Evolutionary conservation across 1,284 basidiomycete genomes (phyloP).

Genomic region (Ustilago bromivora): DNA sequence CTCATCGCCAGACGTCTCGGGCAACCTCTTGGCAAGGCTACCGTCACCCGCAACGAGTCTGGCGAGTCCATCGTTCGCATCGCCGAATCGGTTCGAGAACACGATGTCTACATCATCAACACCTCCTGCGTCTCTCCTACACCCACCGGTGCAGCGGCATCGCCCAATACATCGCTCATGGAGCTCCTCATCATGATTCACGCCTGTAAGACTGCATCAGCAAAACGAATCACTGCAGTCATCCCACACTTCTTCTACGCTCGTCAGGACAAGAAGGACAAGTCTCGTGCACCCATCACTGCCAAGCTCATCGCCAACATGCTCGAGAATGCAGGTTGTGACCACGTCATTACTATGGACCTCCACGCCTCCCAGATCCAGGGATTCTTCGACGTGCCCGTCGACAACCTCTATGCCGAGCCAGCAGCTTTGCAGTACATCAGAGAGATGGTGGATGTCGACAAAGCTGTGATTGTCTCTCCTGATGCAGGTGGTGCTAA

Average conservation of each 20-base stretch:
- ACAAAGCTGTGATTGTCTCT: slow-evolving; percentile 94
- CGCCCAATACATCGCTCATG: slow-evolving; percentile 80
- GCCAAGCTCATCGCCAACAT: slow-evolving; percentile 99
- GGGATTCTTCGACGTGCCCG: slow-evolving; percentile 99
- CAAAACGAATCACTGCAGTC: slow-evolving; percentile 94
- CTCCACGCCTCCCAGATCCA: slow-evolving; percentile 72
- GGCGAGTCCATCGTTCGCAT: slow-evolving; percentile 94
- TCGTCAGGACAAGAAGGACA: slow-evolving; percentile 96
- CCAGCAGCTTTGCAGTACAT: slow-evolving; percentile 96
- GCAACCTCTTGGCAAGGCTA: slow-evolving; percentile 71
- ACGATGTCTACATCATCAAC: slow-evolving; percentile 99
- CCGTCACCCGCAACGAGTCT: slow-evolving; percentile 87
- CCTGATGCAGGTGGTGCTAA: slow-evolving; percentile 99
- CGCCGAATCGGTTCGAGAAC: slow-evolving; percentile 93
- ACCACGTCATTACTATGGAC: slow-evolving; percentile 81
- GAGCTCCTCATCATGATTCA: slow-evolving; percentile 99
- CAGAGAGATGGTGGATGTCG: slow-evolving; percentile 86
- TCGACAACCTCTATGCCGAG: slow-evolving; percentile 99
- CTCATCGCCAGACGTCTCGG: slow-evolving; percentile 82
- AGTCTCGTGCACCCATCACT: slow-evolving; percentile 96
- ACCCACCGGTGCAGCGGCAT: slow-evolving; percentile 52
- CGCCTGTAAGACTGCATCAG: slow-evolving; percentile 88
- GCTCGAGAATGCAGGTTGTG: slow-evolving; percentile 96
- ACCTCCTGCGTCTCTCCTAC: slow-evolving; percentile 80
- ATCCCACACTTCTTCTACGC: slow-evolving; percentile 70